Percentiles rank a stretch among this genome's conserved stretches.
phyloP scores from a whole-genome alignment of 225 moss, liverwort and hornwort genomes.

The Asterella californica region DNA sequence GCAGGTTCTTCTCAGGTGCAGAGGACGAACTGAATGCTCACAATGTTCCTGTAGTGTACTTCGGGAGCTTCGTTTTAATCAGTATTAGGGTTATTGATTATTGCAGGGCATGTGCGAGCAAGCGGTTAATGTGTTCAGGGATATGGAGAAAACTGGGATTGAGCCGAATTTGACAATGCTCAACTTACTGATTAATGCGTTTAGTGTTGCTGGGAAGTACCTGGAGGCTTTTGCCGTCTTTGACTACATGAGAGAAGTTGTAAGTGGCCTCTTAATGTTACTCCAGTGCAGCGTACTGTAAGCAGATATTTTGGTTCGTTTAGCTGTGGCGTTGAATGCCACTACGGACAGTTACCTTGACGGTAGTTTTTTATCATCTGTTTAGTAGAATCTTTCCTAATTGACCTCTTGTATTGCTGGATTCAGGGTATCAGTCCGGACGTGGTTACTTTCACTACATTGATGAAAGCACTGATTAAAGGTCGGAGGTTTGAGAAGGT shows the following conservation, averaged over 20 bases:
- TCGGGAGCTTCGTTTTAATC: neutral
- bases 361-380: too few relatives aligned
- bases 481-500: conserved; percentile 76
- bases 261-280: conserved; percentile 18
- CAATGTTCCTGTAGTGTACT: neutral
- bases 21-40: neutral
- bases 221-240: conserved; percentile 85
- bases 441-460: conserved; percentile 89
- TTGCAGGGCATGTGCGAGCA: conserved; percentile 86
- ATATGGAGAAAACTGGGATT: conserved; percentile 78
- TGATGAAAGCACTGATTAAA: conserved; percentile 96
- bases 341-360: neutral
- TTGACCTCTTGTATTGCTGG: neutral
- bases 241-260: conserved; percentile 81
- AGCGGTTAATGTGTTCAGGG: conserved; percentile 82
- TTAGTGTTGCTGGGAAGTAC: conserved; percentile 80
- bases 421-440: conserved; percentile 85
- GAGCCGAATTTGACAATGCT: conserved; percentile 88
- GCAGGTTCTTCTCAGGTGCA: too few relatives aligned
- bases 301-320: neutral
- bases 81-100: neutral
- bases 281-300: neutral
- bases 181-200: conserved; percentile 87
- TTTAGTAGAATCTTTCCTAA: neutral
- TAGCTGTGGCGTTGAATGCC: neutral